Base-by-base conservation (phyloP, 805 yeast genomes). In the Barnettozyma siamensis region DNA sequence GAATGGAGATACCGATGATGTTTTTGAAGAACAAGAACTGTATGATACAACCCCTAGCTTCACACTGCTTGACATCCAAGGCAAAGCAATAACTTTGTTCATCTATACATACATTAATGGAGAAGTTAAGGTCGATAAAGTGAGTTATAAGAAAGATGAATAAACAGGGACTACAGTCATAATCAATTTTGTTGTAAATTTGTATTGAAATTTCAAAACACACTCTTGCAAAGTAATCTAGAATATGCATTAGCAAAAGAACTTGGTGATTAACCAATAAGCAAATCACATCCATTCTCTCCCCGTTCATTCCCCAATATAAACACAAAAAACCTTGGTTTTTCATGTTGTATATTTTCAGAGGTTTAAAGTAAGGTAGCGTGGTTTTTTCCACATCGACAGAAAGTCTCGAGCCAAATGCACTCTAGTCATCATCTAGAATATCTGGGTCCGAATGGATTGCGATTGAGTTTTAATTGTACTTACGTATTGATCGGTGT, bases 381-480 rank as follows among this genome's bases (percentile, higher is more conserved):
- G 80, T 75, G 95, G 78, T 72, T 86, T 84, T 85, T 85, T 88
- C 96, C 96, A 88, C 96, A 88, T 74, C 88, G 88, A 83, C 88
- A 71, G 64, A 69, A 73, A 62, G 83, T 84, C 95, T 88, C 94
- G 96, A 88, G 96, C 96, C 96, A 88, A 88, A 88, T 88, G 96
- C 96, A 87, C 95, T 88, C 96, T 46, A 40, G 47, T 46, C 50
- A 46, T 48, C 49, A 42, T 47, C 37, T 29, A 37, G 38, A 35
- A 35, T 9, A 21, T 9, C 9, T 6, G 15, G 21, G 33, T 9
- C 34, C 19, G 13, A 11, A 12, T 17, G 29, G 13, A 13, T 26
- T 7, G 26, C 10, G 33, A n/a, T 28, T 35, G 34, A 20, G 23
- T 31, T 37, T 31, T 21, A 9, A 26, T 23, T 28, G 31, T 37